Percentiles rank a stretch among this genome's conserved stretches.
Conservation (phyloP, 306 rosid genomes). For the barrel medic (Medicago truncatula) region DNA sequence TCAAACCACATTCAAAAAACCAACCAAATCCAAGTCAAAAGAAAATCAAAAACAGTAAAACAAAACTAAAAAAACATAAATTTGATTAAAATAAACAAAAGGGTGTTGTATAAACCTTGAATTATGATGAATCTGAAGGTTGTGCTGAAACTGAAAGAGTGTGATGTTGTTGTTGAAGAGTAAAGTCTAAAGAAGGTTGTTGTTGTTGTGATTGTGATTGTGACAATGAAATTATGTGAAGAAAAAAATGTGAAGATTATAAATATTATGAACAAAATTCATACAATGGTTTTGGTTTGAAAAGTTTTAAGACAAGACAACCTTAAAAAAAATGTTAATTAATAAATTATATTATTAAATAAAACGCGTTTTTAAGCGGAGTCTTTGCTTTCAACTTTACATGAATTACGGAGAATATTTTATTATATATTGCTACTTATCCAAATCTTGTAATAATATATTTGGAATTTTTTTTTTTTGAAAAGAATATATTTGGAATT, state of each 20-base stretch:
- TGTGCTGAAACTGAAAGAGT: constrained; percentile 14
- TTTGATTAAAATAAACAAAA: constrained; percentile 15
- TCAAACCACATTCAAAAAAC: background rate
- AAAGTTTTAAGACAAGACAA: constrained; percentile 33
- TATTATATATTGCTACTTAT: too few relatives aligned
- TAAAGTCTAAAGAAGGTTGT: constrained; percentile 34
- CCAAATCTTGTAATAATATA: background rate
- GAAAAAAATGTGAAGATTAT: background rate
- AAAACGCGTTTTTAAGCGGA: constrained; percentile 20
- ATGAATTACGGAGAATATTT: background rate
- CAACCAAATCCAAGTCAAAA: constrained; percentile 40
- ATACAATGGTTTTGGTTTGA: constrained; percentile 35
- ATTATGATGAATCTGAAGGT: constrained; percentile 46
- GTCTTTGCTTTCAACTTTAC: background rate
- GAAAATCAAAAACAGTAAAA: constrained; percentile 1
- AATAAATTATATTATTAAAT: background rate
- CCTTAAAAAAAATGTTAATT: background rate
- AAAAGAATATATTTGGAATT: too few relatives aligned
- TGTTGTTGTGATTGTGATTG: constrained; percentile 25
- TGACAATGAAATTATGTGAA: constrained; percentile 25
- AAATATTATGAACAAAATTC: constrained; percentile 7
- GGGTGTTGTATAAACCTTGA: constrained; percentile 40
- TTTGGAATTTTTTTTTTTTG: too few relatives aligned
- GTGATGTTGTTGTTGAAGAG: constrained; percentile 40
- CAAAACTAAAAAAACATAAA: constrained; percentile 10